A percentile compares a stretch with the other conserved stretches of the same genome.
phyloP scores from a whole-genome alignment of 192 early-diverging fungal species.

The Powellomyces hirtus region DNA sequence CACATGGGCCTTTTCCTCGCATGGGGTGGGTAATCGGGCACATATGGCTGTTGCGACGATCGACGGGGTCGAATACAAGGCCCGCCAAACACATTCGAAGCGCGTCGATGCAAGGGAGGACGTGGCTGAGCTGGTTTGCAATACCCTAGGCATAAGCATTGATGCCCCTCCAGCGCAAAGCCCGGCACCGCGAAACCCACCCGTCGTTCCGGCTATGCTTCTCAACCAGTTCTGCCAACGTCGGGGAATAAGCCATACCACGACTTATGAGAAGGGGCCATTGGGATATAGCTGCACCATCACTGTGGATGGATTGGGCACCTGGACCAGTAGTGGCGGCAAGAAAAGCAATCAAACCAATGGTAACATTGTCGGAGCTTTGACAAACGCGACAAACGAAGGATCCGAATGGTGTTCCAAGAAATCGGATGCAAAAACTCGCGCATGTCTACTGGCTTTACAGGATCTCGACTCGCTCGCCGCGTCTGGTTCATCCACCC shows the following conservation, averaged over 20 bases:
- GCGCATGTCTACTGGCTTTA: neutral
- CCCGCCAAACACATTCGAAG: conserved; percentile 6
- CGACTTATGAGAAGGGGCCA: neutral
- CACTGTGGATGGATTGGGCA: neutral
- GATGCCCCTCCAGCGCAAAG: neutral
- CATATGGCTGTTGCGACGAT: neutral
- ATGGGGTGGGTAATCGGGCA: neutral
- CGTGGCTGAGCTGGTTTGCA: conserved; percentile 9
- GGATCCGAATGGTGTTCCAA: too few species aligned
- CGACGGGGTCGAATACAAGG: neutral
- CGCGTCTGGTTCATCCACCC: too few species aligned
- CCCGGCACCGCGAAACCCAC: neutral
- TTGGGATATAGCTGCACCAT: neutral
- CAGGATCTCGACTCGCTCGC: neutral
- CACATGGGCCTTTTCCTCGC: neutral
- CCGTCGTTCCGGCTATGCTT: neutral
- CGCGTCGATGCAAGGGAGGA: conserved; percentile 14
- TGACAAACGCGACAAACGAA: too few species aligned
- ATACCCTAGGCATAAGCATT: neutral
- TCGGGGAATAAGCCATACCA: neutral
- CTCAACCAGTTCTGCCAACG: conserved; percentile 13
- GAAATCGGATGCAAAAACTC: conserved; percentile 14
- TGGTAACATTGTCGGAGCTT: too few species aligned
- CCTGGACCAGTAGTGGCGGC: neutral
- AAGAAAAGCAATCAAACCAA: too few species aligned